Evolutionary conservation across 2,329 filamentous ascomycete genomes (phyloP).

Genomic region (Paramyrothecium roridum): DNA sequence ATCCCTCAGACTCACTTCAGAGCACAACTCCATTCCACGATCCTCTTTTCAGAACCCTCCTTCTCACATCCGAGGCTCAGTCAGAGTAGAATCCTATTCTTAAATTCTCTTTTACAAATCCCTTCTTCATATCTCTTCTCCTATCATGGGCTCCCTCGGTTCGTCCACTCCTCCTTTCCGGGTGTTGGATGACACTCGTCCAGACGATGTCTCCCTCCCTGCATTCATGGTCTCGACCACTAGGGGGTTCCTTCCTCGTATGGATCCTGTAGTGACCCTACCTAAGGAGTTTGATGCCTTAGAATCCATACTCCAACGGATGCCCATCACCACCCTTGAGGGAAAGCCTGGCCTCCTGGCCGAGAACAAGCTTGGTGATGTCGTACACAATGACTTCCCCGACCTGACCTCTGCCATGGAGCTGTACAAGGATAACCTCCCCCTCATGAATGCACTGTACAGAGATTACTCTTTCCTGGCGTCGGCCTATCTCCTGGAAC

Average conservation of each 20-base stretch:
- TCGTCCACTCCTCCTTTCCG: conserved; percentile 41
- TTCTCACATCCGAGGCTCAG: neutral
- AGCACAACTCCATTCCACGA: no score
- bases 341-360: conserved; percentile 78
- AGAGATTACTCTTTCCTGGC: conserved; percentile 90
- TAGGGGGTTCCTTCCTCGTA: conserved; percentile 70
- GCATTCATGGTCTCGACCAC: conserved; percentile 78
- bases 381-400: conserved; percentile 70
- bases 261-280: conserved; percentile 59
- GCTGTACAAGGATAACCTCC: conserved; percentile 68
- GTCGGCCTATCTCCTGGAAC: conserved; percentile 86
- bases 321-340: conserved; percentile 74
- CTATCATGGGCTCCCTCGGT: conserved; percentile 39
- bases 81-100: neutral
- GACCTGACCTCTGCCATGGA: conserved; percentile 74
- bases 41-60: no score
- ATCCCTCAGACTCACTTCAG: no score
- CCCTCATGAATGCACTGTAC: conserved; percentile 81
- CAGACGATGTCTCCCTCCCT: conserved; percentile 60
- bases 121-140: conserved; percentile 4
- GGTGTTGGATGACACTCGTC: conserved; percentile 61
- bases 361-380: conserved; percentile 67
- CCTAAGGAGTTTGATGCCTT: conserved; percentile 72
- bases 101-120: conserved; percentile 6
- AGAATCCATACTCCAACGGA: conserved; percentile 68